phyloP scores from a whole-genome alignment of 768 basidiomycete species.

The Leucosporidium creatinivorum region DNA sequence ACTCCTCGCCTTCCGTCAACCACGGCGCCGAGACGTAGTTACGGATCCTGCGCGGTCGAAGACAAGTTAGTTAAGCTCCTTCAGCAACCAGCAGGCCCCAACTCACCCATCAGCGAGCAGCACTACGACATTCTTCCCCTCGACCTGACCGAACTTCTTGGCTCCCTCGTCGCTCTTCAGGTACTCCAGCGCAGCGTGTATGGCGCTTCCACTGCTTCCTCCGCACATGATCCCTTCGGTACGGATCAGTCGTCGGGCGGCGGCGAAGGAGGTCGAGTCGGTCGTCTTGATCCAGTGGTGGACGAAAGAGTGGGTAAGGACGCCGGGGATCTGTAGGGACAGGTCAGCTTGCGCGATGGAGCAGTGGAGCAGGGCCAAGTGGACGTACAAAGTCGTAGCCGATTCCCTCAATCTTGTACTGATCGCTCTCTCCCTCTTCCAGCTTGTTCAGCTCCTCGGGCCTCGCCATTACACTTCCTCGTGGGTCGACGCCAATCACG shows the following conservation, averaged over 20 bases:
- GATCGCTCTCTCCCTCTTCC: slow-evolving; percentile 45
- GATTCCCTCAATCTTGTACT: slow-evolving; percentile 89
- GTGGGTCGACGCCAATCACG: slow-evolving; percentile 86
- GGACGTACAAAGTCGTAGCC: slow-evolving; percentile 48
- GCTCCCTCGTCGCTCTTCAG: slow-evolving; percentile 62
- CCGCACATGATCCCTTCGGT: slow-evolving; percentile 84
- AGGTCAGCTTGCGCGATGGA: background rate
- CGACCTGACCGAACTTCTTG: slow-evolving; percentile 52
- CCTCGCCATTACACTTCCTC: slow-evolving; percentile 79
- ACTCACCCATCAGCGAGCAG: slow-evolving; percentile 60
- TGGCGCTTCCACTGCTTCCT: slow-evolving; percentile 81
- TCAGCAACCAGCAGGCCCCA: too few relatives aligned
- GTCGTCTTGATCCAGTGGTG: slow-evolving; percentile 68
- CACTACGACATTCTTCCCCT: slow-evolving; percentile 79
- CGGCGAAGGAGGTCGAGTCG: slow-evolving; percentile 72
- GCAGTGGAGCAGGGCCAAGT: background rate
- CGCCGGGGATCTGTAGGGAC: slow-evolving; percentile 55
- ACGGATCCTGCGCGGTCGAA: slow-evolving; percentile 24
- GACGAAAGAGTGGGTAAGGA: slow-evolving; percentile 64
- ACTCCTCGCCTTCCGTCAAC: slow-evolving; percentile 17
- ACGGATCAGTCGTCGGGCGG: slow-evolving; percentile 67
- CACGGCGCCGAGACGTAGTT: slow-evolving; percentile 37
- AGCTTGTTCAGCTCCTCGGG: slow-evolving; percentile 58
- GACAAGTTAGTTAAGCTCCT: background rate
- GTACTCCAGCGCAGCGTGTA: slow-evolving; percentile 71